Base-by-base conservation (phyloP, 106 monocot species). In the Platanthera zijinensis region DNA sequence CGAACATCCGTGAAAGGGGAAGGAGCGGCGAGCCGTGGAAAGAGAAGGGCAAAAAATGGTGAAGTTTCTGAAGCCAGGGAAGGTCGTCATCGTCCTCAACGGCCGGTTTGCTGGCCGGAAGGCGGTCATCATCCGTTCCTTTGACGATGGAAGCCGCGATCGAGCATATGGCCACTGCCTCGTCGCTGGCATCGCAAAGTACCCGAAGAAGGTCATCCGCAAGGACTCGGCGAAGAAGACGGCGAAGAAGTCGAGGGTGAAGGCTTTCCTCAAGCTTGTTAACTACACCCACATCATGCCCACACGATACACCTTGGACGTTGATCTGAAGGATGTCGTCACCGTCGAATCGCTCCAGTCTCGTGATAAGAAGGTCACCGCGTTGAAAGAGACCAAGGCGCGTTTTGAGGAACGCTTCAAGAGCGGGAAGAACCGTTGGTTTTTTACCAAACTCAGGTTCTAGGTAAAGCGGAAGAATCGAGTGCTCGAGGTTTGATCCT, bases 281-380 rank as follows among this genome's bases (percentile, higher is more conserved):
- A 89, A 89, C 81, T 89, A 89, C 79, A 83, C 76, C 71, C 89
- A 89, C 83, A 79, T 89, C 45, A 89, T 89, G 89, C 89, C 89
- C 8, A 86, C 85, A 4, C 69, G 89, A 14, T 89, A 89, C 79
- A 86, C 83, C 32, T 81, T 89, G 74, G 89, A 89, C 54, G 84
- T 89, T 47, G 89, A 89, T 25, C 84, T 89, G 51, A 89, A 89
- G 86, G 89, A 89, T 15, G 76, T 75, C 6, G 86, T 81, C 56
- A 82, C 75, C 76, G 15, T 77, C 39, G 89, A 89, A 5, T 75
- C 82, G 13, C 83, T 89, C 50, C 76, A 79, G 79, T 74, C 79
- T 32, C 52, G 76, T 10, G 89, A 89, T 72, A 86, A 78, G 84
- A 89, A 89, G 81, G 86, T 89, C 6, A 30, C 72, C 32, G 84